phyloP scores from a whole-genome alignment of 2,329 filamentous ascomycete genomes.

The Stemphylium lycopersici region DNA sequence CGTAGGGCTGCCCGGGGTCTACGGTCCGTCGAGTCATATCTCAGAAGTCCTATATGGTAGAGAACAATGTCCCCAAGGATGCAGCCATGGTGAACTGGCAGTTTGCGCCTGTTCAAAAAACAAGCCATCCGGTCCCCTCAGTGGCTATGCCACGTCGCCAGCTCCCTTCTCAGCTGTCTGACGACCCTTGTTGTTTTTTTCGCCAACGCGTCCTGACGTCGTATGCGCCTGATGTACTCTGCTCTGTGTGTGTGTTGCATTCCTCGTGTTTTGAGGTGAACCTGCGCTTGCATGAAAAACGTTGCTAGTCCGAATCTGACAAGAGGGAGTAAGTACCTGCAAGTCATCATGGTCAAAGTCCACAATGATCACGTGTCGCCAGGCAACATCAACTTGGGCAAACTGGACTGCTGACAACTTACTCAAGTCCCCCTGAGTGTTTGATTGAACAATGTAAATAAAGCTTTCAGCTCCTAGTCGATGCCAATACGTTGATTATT shows the following conservation, averaged over 20 bases:
- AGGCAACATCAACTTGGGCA: background rate
- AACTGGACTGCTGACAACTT: background rate
- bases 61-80: background rate
- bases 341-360: no score
- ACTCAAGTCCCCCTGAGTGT: background rate
- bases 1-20: conserved; percentile 20
- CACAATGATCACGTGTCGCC: background rate
- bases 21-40: conserved; percentile 20
- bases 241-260: no score
- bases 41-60: background rate
- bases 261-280: background rate
- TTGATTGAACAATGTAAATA: conserved; percentile 5
- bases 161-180: no score
- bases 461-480: conserved; percentile 1
- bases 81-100: conserved; percentile 27
- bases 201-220: background rate
- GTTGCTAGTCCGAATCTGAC: background rate
- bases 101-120: background rate
- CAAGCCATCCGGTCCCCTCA: background rate
- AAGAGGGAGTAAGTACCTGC: background rate
- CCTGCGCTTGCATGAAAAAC: background rate
- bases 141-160: conserved; percentile 7
- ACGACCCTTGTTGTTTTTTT: background rate
- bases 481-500: conserved; percentile 1
- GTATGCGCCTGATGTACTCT: no score